These are phyloP conservation scores for Mediolabrus comicus DNA, from an alignment of 108 stramenopile species.

Conservation along the genomic window DNA sequence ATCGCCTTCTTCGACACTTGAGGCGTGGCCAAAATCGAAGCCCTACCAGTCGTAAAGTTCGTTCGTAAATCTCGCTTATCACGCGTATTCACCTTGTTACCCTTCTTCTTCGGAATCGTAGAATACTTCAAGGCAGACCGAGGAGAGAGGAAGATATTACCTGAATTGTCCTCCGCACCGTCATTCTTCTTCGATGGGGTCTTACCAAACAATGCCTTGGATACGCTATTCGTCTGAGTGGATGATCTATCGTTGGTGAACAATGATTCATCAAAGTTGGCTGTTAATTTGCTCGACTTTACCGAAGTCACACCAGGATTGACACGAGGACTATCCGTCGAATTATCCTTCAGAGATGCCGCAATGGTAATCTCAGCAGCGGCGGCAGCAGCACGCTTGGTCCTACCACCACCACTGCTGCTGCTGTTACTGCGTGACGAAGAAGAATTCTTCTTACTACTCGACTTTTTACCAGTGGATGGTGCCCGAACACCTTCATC, in stretches of 20 bases:
- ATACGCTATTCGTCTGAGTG: constrained; percentile 10
- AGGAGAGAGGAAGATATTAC: constrained; percentile 35
- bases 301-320: background rate
- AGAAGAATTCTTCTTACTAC: background rate
- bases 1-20: constrained; percentile 2
- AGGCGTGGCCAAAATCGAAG: constrained; percentile 38
- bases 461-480: constrained; percentile 4
- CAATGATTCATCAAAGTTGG: constrained; percentile 17
- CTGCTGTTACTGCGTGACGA: background rate
- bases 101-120: background rate
- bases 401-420: background rate
- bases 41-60: constrained; percentile 25
- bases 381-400: background rate
- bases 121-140: constrained; percentile 11
- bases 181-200: constrained; percentile 10
- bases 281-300: background rate
- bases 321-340: constrained; percentile 3
- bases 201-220: constrained; percentile 10
- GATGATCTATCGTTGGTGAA: constrained; percentile 12
- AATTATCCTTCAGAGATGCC: background rate
- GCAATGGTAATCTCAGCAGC: too few species aligned
- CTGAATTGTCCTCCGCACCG: background rate
- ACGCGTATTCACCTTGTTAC: constrained; percentile 1
- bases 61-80: constrained; percentile 21
- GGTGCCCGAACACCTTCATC: constrained; percentile 17